Base-by-base conservation (phyloP, 805 yeast species). In the Lachancea lanzarotensis region DNA sequence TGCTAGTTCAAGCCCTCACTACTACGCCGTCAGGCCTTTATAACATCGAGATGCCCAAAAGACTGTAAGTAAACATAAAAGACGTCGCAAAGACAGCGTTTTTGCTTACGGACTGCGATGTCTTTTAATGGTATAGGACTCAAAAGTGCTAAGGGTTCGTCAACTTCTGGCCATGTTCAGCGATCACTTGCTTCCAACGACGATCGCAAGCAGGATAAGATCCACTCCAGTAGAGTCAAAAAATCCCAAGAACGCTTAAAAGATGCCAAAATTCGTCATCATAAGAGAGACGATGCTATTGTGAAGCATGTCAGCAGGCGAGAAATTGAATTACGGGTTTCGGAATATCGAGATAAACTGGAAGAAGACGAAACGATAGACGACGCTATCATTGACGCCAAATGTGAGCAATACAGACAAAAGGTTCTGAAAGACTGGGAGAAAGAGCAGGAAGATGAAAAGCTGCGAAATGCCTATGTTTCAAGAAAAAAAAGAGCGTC, bases 161-260 rank as follows among this genome's bases (percentile, higher is more conserved):
- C 63, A 13, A 63, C 67, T 1, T 61, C 66, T 2, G 67, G 67
- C 5, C 63, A 60, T 37, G 46, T 63, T 2, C 66, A 61, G 45
- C 45, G 52, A 36, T 62, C 67, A 6, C 43, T 62, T 18, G 64
- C 62, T 1, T 33, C 49, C 13, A 52, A 47, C 27, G 34, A 42
- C 12, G 46, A 42, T 32, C 40, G 42, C 15, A 50, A 40, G 11
- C 44, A 45, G 10, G 45, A 22, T 15, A 39, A 41, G 39, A 26
- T 36, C 42, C 31, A 17, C 20, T 29, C 27, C 12, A 41, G 30
- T 42, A 46, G 43, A 46, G 49, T 46, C 5, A 36, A 33, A 22
- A 52, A 44, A 43, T 32, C 43, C 29, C 40, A 39, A 13, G 40
- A 30, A n/a, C 19, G 38, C 7, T 26, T 31, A 22, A 31, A 34